Percentiles rank a stretch among this genome's conserved stretches.
Evolutionary conservation across 2,329 filamentous ascomycete species (phyloP).

Genomic region (Malbranchea zuffiana): DNA sequence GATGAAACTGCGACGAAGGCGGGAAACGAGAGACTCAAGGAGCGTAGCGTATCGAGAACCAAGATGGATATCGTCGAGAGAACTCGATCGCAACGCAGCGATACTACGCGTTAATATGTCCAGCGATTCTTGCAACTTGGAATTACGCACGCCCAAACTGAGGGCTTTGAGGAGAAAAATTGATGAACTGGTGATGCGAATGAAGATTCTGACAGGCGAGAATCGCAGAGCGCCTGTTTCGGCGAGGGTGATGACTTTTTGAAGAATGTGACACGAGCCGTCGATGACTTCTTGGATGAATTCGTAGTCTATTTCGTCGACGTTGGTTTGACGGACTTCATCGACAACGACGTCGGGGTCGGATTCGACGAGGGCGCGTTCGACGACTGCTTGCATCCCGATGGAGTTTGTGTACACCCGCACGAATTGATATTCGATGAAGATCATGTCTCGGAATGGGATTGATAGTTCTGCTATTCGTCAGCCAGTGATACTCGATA

Average conservation of each 20-base stretch:
- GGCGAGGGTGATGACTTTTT: constrained; percentile 40
- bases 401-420: constrained; percentile 36
- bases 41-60: constrained; percentile 42
- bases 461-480: constrained; percentile 14
- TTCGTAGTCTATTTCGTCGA: constrained; percentile 42
- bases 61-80: constrained; percentile 43
- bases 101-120: constrained; percentile 41
- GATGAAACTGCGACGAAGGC: constrained; percentile 29
- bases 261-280: constrained; percentile 42
- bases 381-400: constrained; percentile 47
- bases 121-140: constrained; percentile 39
- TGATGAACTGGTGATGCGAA: constrained; percentile 45
- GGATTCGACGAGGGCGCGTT: constrained; percentile 36
- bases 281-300: constrained; percentile 49
- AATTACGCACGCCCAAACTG: constrained; percentile 40
- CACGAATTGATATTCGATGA: constrained; percentile 43
- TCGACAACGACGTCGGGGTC: constrained; percentile 22
- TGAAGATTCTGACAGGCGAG: constrained; percentile 43
- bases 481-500: background rate
- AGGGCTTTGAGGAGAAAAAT: constrained; percentile 45
- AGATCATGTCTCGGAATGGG: constrained; percentile 38
- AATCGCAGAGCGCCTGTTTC: constrained; percentile 40
- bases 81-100: constrained; percentile 38
- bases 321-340: constrained; percentile 33
- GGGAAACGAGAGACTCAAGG: constrained; percentile 37